Evolutionary conservation across 2,329 filamentous ascomycete genomes (phyloP).

Genomic region (Aspergillus fumigatus): DNA sequence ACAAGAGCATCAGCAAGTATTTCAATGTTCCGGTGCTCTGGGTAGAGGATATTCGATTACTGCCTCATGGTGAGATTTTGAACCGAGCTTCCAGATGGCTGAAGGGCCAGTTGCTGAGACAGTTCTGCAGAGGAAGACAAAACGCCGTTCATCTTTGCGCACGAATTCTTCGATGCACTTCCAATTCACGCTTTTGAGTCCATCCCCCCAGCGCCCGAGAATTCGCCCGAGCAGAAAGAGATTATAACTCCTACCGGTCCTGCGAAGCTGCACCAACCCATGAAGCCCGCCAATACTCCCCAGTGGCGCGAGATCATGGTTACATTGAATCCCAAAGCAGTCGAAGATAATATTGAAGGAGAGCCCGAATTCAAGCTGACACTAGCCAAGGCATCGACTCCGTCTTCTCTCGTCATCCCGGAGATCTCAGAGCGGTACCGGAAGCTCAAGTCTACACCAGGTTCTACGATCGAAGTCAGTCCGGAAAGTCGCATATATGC

Average conservation of each 20-base stretch:
- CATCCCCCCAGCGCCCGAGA: slow-evolving; percentile 48
- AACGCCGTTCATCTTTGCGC: slow-evolving; percentile 88
- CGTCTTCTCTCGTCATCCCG: slow-evolving; percentile 80
- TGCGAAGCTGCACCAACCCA: slow-evolving; percentile 41
- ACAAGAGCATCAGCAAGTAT: slow-evolving; percentile 71
- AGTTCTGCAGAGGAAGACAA: slow-evolving; percentile 54
- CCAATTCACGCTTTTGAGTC: slow-evolving; percentile 94
- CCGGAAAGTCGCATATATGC: slow-evolving; percentile 80
- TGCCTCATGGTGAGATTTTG: slow-evolving; percentile 58
- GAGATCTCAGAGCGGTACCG: slow-evolving; percentile 75
- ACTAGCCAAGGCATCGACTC: slow-evolving; percentile 68
- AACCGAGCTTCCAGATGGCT: background rate
- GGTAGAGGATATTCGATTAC: slow-evolving; percentile 83
- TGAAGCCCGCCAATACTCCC: slow-evolving; percentile 39
- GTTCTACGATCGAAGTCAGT: slow-evolving; percentile 80
- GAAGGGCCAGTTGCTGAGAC: background rate
- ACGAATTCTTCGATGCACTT: slow-evolving; percentile 97
- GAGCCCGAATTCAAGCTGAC: slow-evolving; percentile 84
- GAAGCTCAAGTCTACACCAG: slow-evolving; percentile 61
- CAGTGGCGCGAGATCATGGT: slow-evolving; percentile 85
- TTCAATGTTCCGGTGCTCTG: slow-evolving; percentile 72
- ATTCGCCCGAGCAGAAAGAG: slow-evolving; percentile 46
- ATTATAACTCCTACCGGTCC: slow-evolving; percentile 48
- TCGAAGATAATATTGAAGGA: slow-evolving; percentile 45
- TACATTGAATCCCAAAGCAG: slow-evolving; percentile 58